Conservation (phyloP, 2,329 filamentous ascomycete genomes). For the Lanzia echinophila region DNA sequence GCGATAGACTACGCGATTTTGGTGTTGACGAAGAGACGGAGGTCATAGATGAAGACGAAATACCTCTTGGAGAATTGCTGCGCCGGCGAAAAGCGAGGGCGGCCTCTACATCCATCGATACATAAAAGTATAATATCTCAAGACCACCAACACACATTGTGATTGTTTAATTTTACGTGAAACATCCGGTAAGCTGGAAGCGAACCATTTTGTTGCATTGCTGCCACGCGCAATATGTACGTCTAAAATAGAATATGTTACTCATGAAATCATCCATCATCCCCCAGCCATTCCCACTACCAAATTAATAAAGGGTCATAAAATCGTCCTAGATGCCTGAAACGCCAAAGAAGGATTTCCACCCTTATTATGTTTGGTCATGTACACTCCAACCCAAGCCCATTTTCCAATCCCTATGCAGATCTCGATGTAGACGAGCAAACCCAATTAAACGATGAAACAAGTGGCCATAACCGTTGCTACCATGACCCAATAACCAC, state of each 20-base stretch:
- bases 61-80: slow-evolving; percentile 64
- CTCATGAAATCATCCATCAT: neutral
- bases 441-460: neutral
- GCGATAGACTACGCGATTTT: slow-evolving; percentile 67
- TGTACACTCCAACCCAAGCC: neutral
- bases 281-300: neutral
- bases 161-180: no score
- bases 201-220: neutral
- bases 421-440: neutral
- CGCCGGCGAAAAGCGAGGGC: slow-evolving; percentile 41
- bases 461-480: slow-evolving; percentile 18
- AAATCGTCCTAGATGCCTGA: neutral
- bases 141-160: no score
- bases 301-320: neutral
- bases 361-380: neutral
- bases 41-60: slow-evolving; percentile 49
- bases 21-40: slow-evolving; percentile 74
- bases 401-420: neutral
- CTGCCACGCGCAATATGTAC: neutral
- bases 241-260: neutral
- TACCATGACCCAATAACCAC: slow-evolving; percentile 27
- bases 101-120: no score
- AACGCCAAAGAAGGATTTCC: neutral
- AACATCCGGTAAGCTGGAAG: no score
- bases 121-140: no score